Percentiles rank a stretch among this genome's conserved stretches.
These are phyloP conservation scores for Yamadazyma paraphyllophila DNA, from an alignment of 805 yeast species.

Conservation along the genomic window DNA sequence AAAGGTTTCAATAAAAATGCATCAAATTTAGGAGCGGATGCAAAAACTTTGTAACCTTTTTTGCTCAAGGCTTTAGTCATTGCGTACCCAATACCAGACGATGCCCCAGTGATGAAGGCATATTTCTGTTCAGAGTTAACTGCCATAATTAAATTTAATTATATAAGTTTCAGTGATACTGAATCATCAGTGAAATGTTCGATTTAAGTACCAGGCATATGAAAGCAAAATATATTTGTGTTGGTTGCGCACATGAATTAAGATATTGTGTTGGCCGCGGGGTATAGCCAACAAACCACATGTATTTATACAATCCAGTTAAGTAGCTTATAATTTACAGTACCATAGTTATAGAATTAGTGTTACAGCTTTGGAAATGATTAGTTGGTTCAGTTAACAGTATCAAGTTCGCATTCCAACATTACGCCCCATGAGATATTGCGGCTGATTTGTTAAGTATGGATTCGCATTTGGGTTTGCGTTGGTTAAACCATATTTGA, in stretches of 20 bases:
- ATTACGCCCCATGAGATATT: neutral
- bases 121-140: slow-evolving; percentile 11
- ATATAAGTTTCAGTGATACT: neutral
- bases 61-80: slow-evolving; percentile 41
- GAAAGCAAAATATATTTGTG: neutral
- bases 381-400: neutral
- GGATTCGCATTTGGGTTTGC: neutral
- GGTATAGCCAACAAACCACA: neutral
- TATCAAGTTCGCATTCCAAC: neutral
- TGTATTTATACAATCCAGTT: no score
- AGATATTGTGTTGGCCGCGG: neutral
- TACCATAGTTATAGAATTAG: no score
- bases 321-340: no score
- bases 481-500: slow-evolving; percentile 12
- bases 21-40: slow-evolving; percentile 30
- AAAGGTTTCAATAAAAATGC: slow-evolving; percentile 24
- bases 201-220: neutral
- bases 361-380: no score
- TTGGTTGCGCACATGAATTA: no score
- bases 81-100: slow-evolving; percentile 50
- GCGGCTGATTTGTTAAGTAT: neutral
- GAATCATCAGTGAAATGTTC: neutral
- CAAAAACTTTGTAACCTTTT: slow-evolving; percentile 39
- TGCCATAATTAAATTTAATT: neutral
- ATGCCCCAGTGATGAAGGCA: slow-evolving; percentile 54